A percentile compares a stretch with the other conserved stretches of the same genome.
phyloP scores from a whole-genome alignment of 202 grass and related monocot species.

The Panicum virgatum region DNA sequence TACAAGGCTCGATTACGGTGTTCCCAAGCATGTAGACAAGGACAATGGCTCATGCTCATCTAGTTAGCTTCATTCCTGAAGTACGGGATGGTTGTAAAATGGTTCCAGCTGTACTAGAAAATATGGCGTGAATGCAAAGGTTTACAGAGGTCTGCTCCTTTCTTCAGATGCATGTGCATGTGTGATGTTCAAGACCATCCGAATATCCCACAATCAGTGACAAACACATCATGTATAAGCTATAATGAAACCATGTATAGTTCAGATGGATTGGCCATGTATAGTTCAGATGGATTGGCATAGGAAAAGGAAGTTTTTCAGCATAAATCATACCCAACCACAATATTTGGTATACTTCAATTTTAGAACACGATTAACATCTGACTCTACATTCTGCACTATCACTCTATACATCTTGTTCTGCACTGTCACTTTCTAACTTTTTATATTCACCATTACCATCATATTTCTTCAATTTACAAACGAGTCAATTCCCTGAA shows the following conservation, averaged over 20 bases:
- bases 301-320: background rate
- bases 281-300: background rate
- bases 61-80: background rate
- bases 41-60: background rate
- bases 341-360: background rate
- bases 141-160: background rate
- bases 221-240: background rate
- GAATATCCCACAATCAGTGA: background rate
- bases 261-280: background rate
- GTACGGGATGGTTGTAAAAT: background rate
- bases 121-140: background rate
- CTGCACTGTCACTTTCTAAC: background rate
- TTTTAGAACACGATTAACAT: background rate
- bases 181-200: background rate
- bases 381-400: background rate
- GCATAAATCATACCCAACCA: background rate
- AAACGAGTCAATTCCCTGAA: background rate
- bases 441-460: background rate
- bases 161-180: background rate
- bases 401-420: background rate
- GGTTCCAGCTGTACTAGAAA: background rate
- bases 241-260: background rate
- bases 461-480: conserved; percentile 22
- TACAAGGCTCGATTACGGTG: background rate
- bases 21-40: background rate